Base-by-base conservation (phyloP, 1,284 basidiomycete species). In the Microbotryum intermedium region DNA sequence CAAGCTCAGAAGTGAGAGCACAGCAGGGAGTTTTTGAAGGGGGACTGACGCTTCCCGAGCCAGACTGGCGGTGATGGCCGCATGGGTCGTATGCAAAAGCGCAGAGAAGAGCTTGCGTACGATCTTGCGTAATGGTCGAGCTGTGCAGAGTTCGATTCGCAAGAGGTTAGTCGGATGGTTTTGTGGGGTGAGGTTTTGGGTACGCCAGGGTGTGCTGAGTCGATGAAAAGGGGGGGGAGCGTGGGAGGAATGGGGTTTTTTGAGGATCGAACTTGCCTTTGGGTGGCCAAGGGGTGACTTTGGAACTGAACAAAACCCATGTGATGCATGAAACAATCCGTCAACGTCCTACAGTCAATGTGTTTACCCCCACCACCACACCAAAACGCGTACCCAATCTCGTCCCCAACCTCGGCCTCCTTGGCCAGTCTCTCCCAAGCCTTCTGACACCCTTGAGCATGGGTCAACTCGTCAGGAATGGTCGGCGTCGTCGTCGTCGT, bases 101-200 rank as follows among this genome's bases (percentile, higher is more conserved):
- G 29, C 7, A 20, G 55, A 48, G 50, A 62, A 65, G 42, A 60
- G 53, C 7, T 54, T 39, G 56, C 60, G 64, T 28, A 59, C 61
- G 21, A 65, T 58, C 26, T 60, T 55, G 16, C 58, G 52, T 2
- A 52, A 13, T 0, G 64, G 58, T 3, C 56, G 60, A 6, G 60
- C 61, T 63, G 58, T 18, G 25, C 30, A 39, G 50, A 20, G n/a
- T n/a, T n/a, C 1, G 39, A 10, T 39, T 4, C 1, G n/a, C 9
- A 39, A 21, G 5, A 6, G 10, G 16, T 16, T 21, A 16, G 2
- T 6, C 13, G 43, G 16, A 53, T 43, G 23, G 42, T 21, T 53
- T 30, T 13, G 11, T 21, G 13, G 20, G 16, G 13, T 53, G n/a
- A 2, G 21, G 13, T 11, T 25, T 3, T 16, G 18, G 10, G 11